Evolutionary conservation across 73 alveolate species (phyloP).

Genomic region (Paramecium octaurelia): DNA sequence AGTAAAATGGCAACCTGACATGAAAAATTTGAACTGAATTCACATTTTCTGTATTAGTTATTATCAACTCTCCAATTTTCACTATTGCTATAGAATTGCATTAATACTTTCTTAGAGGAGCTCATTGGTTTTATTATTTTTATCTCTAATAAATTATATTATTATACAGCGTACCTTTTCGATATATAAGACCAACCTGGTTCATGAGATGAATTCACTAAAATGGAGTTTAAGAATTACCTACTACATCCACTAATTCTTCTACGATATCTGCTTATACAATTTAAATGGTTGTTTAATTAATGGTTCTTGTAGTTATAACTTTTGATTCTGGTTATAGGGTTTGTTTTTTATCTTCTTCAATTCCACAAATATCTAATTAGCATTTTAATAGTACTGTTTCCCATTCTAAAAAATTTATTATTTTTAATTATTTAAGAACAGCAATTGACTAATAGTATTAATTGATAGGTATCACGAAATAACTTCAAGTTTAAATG

Average conservation of each 20-base stretch:
- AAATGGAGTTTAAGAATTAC: neutral
- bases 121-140: neutral
- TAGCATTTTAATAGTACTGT: neutral
- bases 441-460: neutral
- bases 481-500: too few species aligned
- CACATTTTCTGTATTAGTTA: neutral
- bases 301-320: neutral
- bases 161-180: neutral
- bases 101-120: neutral
- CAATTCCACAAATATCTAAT: neutral
- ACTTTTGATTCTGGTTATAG: neutral
- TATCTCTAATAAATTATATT: neutral
- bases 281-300: neutral
- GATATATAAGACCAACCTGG: neutral
- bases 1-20: neutral
- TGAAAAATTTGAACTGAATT: neutral
- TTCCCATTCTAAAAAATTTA: neutral
- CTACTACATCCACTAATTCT: neutral
- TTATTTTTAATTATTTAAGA: neutral
- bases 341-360: neutral
- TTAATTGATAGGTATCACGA: too few species aligned
- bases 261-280: neutral
- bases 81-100: neutral
- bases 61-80: neutral
- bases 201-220: constrained; percentile 15